Evolutionary conservation across 2,329 filamentous ascomycete species (phyloP), one percentile per base, ranked within the genome.

Genomic region (Colletotrichum musicola): DNA sequence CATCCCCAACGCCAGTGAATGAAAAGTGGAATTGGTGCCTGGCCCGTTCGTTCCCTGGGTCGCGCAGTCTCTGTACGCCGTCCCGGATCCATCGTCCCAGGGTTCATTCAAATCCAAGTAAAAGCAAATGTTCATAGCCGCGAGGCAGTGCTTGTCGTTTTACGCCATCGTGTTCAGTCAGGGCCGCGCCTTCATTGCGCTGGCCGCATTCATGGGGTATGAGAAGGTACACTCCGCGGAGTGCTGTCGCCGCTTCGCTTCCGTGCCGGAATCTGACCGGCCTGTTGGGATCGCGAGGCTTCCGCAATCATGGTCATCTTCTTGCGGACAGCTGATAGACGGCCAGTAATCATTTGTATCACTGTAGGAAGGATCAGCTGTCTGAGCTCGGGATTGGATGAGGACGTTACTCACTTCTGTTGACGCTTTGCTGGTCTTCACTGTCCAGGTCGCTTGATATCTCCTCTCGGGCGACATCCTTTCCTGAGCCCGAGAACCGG

Each of bases 381-480:
- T 42, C 40, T 7, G 13, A 40, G 6, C 16, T 22, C 25, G 9
- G 30, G n/a, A 6, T 7, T n/a, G 16, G 9, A 47, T 4, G 4
- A 4, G 10, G 10, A 5, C 9, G 9, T 16, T 6, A 78, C 88
- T 83, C 84, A 94, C 92, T 89, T 78, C 91, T 93, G 73, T 91
- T 83, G 62, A 95, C 90, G 61, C 90, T 88, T 74, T 91, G 87
- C 75, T 92, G 88, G 78, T 95, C 92, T 72, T 94, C 92, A 66
- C 83, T 83, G 78, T 93, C 90, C 72, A 81, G 86, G 74, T 84
- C 86, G 71, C 79, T 86, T 74, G 78, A 76, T 16, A 73, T 69
- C 40, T 81, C 78, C 69, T 83, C 83, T 74, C 79, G 80, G 74
- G 80, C 78, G 74, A 77, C 72, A 68, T 84, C 79, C 74, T 80